These are phyloP conservation scores for Lavandula angustifolia DNA, from an alignment of 257 asterid genomes.

Conservation along the genomic window DNA sequence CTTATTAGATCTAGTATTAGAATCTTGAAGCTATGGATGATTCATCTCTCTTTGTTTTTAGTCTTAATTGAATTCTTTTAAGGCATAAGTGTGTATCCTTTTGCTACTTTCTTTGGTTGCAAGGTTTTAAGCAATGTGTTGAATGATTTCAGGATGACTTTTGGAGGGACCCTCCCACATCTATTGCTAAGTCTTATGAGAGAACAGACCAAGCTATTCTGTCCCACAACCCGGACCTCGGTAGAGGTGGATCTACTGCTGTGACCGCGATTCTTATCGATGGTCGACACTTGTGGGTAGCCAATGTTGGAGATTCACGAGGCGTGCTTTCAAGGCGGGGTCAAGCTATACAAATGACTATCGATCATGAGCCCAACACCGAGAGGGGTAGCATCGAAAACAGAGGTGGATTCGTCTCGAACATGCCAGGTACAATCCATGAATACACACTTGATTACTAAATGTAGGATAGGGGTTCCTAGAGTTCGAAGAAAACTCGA, in stretches of 20 bases:
- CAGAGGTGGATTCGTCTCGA: slow-evolving; percentile 91
- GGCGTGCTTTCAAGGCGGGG: slow-evolving; percentile 82
- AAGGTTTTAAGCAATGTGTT: not conserved
- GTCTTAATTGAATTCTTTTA: not conserved
- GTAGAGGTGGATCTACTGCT: slow-evolving; percentile 97
- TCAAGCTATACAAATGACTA: slow-evolving; percentile 71
- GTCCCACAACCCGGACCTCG: slow-evolving; percentile 75
- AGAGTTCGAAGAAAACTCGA: too few species aligned
- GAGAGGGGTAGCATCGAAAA: slow-evolving; percentile 79
- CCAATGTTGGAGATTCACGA: slow-evolving; percentile 93
- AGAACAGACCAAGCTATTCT: slow-evolving; percentile 86
- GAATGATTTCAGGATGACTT: slow-evolving; percentile 63
- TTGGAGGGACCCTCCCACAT: slow-evolving; percentile 65
- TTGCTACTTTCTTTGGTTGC: too few species aligned
- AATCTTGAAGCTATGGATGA: too few species aligned
- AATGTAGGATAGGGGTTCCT: too few species aligned
- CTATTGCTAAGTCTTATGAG: slow-evolving; percentile 77
- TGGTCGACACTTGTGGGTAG: slow-evolving; percentile 67
- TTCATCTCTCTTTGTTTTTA: not conserved
- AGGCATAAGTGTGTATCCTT: too few species aligned
- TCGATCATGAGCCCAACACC: slow-evolving; percentile 90
- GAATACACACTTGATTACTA: too few species aligned
- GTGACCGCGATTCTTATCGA: slow-evolving; percentile 82
- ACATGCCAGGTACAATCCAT: slow-evolving; percentile 73
- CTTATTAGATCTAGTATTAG: too few species aligned